Evolutionary conservation across 2,329 filamentous ascomycete genomes (phyloP).

Genomic region (Colletotrichum liaoningense): DNA sequence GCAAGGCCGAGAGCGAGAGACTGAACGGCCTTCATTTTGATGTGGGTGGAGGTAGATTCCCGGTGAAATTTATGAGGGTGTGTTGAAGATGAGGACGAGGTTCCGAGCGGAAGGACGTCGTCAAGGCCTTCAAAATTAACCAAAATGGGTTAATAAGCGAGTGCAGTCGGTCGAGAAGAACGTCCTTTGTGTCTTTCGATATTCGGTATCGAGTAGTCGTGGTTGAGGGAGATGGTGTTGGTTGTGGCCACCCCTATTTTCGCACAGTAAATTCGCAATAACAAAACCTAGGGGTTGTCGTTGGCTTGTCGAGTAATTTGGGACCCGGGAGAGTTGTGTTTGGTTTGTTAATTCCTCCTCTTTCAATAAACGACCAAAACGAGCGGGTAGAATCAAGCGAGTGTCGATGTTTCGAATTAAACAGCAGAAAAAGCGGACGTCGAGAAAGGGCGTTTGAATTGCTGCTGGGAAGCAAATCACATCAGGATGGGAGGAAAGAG

Average conservation of each 20-base stretch:
- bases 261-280: conserved; percentile 18
- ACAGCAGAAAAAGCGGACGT: background rate
- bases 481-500: conserved; percentile 2
- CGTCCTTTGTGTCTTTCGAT: background rate
- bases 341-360: conserved; percentile 13
- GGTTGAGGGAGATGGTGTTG: background rate
- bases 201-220: conserved; percentile 2
- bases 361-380: conserved; percentile 18
- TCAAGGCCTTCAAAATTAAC: background rate
- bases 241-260: conserved; percentile 24
- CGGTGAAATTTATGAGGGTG: background rate
- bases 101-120: background rate
- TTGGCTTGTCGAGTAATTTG: background rate
- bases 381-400: conserved; percentile 31
- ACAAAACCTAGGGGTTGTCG: background rate
- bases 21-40: conserved; percentile 35
- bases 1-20: conserved; percentile 39
- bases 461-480: conserved; percentile 37
- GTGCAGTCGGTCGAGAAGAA: background rate
- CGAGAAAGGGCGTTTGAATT: conserved; percentile 15
- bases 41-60: background rate
- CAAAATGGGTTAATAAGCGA: background rate
- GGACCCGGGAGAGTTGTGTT: background rate
- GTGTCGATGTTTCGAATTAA: conserved; percentile 15
- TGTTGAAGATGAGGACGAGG: background rate